These are phyloP conservation scores for Nigrograna mackinnonii DNA, from an alignment of 2,329 filamentous ascomycete genomes.

Conservation along the genomic window DNA sequence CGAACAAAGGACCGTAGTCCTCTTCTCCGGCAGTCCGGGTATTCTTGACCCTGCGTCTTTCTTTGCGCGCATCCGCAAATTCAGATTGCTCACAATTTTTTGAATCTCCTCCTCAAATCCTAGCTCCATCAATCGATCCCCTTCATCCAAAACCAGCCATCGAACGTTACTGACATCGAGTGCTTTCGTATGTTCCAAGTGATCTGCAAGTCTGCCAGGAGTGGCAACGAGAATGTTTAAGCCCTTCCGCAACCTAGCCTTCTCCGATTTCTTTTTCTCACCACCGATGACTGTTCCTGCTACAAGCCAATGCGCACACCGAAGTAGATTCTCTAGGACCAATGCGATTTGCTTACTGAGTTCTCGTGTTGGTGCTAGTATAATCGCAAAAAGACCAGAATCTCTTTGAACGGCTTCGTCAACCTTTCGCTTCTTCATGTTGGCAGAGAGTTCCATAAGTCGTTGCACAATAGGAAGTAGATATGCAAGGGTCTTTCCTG, in stretches of 20 bases:
- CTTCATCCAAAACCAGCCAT: conserved; percentile 94
- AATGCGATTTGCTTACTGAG: conserved; percentile 90
- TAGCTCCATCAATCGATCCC: conserved; percentile 96
- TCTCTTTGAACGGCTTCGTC: conserved; percentile 69
- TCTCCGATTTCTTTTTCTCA: conserved; percentile 80
- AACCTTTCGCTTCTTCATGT: conserved; percentile 46
- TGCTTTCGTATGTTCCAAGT: conserved; percentile 88
- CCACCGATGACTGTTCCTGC: conserved; percentile 80
- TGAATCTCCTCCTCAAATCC: conserved; percentile 95
- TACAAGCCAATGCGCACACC: conserved; percentile 93
- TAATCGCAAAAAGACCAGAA: conserved; percentile 88
- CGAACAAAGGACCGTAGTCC: conserved; percentile 89
- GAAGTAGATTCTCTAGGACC: conserved; percentile 81
- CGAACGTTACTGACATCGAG: conserved; percentile 86
- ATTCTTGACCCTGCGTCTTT: conserved; percentile 64
- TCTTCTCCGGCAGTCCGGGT: conserved; percentile 70
- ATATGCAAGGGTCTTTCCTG: conserved; percentile 97
- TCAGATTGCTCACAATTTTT: conserved; percentile 80
- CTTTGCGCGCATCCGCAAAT: conserved; percentile 63
- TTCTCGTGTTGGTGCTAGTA: conserved; percentile 93
- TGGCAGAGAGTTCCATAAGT: conserved; percentile 72
- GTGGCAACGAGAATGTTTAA: conserved; percentile 96
- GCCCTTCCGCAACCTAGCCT: conserved; percentile 89
- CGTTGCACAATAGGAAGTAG: conserved; percentile 89
- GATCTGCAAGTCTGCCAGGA: conserved; percentile 86